These are phyloP conservation scores for Mycogone perniciosa DNA, from an alignment of 2,329 filamentous ascomycete genomes.

Conservation along the genomic window DNA sequence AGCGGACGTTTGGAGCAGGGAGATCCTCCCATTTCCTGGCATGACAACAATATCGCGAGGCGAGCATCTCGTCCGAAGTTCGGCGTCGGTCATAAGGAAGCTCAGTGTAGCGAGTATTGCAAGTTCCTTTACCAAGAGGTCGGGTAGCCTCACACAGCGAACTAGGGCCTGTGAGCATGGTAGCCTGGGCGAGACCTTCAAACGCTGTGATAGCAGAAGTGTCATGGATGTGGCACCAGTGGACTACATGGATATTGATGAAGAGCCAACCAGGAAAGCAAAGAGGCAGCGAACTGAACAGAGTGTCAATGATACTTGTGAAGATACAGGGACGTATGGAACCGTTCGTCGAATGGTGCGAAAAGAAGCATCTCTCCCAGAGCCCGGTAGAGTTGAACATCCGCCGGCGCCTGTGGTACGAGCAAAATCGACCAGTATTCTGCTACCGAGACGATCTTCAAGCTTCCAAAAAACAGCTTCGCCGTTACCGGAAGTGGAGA, in stretches of 20 bases:
- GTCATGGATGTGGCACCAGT: neutral
- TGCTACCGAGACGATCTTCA: neutral
- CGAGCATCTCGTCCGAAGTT: conserved; percentile 67
- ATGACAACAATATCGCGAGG: conserved; percentile 61
- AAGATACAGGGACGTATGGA: neutral
- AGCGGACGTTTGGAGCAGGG: conserved; percentile 76
- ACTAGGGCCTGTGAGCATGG: conserved; percentile 8
- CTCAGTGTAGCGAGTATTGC: conserved; percentile 77
- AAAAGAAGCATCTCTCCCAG: neutral
- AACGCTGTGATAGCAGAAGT: conserved; percentile 4
- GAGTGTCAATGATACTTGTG: no score
- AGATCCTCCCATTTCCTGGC: conserved; percentile 74
- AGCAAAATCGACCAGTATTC: neutral
- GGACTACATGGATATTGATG: neutral
- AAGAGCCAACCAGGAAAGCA: conserved; percentile 3
- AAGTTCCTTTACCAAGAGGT: conserved; percentile 67
- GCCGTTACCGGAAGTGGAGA: neutral
- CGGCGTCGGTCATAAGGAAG: conserved; percentile 83
- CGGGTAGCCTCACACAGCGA: conserved; percentile 44
- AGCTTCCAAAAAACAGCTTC: neutral
- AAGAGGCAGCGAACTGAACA: conserved; percentile 7
- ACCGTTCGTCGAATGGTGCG: neutral
- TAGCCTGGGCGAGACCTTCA: neutral
- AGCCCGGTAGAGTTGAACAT: neutral
- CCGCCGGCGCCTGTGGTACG: neutral